Evolutionary conservation across 2,329 filamentous ascomycete genomes (phyloP).

Genomic region (Ophiostoma ulmi): DNA sequence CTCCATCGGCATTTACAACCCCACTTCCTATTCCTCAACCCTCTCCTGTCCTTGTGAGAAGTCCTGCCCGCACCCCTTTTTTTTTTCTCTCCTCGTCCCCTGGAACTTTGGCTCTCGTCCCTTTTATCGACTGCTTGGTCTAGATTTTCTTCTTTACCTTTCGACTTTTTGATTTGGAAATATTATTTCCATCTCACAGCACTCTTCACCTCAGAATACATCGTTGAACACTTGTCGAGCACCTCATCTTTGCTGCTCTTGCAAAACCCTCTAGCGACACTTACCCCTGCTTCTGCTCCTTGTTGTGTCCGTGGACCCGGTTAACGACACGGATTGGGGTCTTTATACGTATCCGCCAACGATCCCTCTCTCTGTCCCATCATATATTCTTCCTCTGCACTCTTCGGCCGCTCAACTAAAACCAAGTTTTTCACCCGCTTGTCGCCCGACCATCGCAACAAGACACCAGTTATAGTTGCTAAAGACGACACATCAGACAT

Average conservation of each 20-base stretch:
- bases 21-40: slow-evolving; percentile 18
- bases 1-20: slow-evolving; percentile 18
- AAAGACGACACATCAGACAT: background rate
- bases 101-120: background rate
- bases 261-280: background rate
- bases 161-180: background rate
- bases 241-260: background rate
- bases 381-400: slow-evolving; percentile 8
- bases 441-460: slow-evolving; percentile 17
- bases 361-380: slow-evolving; percentile 19
- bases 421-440: slow-evolving; percentile 19
- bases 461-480: background rate
- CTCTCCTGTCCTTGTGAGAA: background rate
- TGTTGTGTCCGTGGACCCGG: slow-evolving; percentile 17
- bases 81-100: slow-evolving; percentile 15
- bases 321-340: slow-evolving; percentile 20
- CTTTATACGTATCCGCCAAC: slow-evolving; percentile 20
- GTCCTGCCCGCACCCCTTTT: slow-evolving; percentile 20
- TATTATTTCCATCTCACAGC: background rate
- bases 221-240: background rate
- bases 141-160: background rate
- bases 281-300: background rate
- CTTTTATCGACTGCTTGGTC: slow-evolving; percentile 8
- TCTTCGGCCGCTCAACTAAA: slow-evolving; percentile 18
- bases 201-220: background rate